Base-by-base conservation (phyloP, 768 basidiomycete species). In the Neoboletus magnificus region DNA sequence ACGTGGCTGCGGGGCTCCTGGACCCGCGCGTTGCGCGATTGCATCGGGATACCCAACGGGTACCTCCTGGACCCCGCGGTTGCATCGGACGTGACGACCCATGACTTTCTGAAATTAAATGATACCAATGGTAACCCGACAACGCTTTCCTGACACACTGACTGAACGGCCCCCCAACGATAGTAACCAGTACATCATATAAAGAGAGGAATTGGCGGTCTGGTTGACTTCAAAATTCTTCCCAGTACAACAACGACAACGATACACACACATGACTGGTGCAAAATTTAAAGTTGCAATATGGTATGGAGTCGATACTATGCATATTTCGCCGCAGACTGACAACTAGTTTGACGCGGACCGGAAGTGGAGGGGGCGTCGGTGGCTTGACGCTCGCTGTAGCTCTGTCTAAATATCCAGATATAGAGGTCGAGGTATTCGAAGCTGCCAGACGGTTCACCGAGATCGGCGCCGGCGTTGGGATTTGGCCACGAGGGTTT, bases 381-480 rank as follows among this genome's bases (percentile, higher is more conserved):
- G 75, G 71, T 41, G 76, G 77, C 37, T 56, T 78, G 47, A 72
- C 70, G 25, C 63, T 75, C n/a, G 76, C 75, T 4, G 64, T 69
- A 0, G 69, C 72, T 1, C 54, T 78, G 32, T 64, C 67, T 15
- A 64, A 63, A 44, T 81, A 78, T 62, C 76, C 76, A 2, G 77
- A 83, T 56, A 81, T 85, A 27, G 78, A 83, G 32, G 74, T 85
- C 37, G 76, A 80, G 49, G 67, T 86, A 25, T 86, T 78, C 55
- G 84, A 86, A 71, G 76, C 73, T 13, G 77, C 82, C 29, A 62
- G 65, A 39, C 67, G 76, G 50, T 75, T 84, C 41, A 68, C 75
- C 25, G 84, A 84, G 66, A 40, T 84, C 25, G 84, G 84, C n/a
- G 83, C 83, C 18, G 84, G 84, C n/a, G 75, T 86, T 50, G 81